phyloP scores from a whole-genome alignment of 2,329 filamentous ascomycete genomes.

The Hyphodiscus sp. region DNA sequence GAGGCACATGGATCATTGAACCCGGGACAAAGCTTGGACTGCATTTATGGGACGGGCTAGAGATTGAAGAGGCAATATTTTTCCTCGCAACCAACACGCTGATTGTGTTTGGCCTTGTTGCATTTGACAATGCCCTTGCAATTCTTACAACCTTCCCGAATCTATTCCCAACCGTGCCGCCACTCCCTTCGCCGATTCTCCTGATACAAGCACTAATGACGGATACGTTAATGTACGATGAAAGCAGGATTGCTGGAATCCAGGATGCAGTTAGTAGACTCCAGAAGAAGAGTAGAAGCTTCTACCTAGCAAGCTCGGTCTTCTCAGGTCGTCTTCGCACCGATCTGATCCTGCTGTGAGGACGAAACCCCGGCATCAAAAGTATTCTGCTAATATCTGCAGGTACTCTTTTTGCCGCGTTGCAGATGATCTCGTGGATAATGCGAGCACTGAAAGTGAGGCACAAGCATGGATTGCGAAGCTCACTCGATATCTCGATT shows the following conservation, averaged over 20 bases:
- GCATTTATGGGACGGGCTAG: constrained; percentile 57
- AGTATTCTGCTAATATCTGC: constrained; percentile 8
- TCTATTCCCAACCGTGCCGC: constrained; percentile 45
- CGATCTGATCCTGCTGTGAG: constrained; percentile 58
- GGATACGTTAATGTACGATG: constrained; percentile 46
- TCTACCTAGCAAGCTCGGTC: constrained; percentile 64
- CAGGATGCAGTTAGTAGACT: constrained; percentile 52
- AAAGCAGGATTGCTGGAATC: constrained; percentile 50
- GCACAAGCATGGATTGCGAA: constrained; percentile 53
- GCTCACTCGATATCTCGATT: constrained; percentile 49
- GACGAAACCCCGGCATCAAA: background rate
- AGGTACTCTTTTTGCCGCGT: constrained; percentile 69
- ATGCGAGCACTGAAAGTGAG: constrained; percentile 46
- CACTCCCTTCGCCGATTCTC: constrained; percentile 40
- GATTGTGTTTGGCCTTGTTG: constrained; percentile 62
- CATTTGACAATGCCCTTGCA: constrained; percentile 63
- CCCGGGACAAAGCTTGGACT: constrained; percentile 59
- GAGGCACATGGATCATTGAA: constrained; percentile 68
- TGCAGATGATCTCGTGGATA: constrained; percentile 67
- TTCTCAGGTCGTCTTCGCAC: constrained; percentile 63
- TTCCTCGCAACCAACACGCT: constrained; percentile 65
- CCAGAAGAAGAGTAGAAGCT: constrained; percentile 62
- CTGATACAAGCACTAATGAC: constrained; percentile 46
- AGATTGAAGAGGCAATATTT: constrained; percentile 69
- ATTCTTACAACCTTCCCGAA: constrained; percentile 57